Base-by-base conservation (phyloP, 1,139 yeast species). In the Yamadazyma taylorii region DNA sequence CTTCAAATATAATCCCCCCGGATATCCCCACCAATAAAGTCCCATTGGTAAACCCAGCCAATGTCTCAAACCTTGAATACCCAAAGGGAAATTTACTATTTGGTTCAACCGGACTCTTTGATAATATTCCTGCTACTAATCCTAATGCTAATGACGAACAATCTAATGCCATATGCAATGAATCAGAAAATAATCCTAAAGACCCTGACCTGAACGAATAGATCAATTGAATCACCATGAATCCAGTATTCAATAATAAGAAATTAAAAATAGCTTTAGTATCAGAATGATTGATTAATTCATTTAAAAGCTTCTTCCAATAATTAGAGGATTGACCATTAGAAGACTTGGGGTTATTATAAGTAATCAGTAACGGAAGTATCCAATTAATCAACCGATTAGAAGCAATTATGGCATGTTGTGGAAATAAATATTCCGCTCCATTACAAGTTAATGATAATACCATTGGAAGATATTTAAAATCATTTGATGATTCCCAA, bases 41-140 rank as follows among this genome's bases (percentile, higher is more conserved):
- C 8, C 96, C 98, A 58, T 92, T 92, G 5, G 97, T 86, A 52
- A 92, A 92, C 0, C 98, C 98, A 0, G 97, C 94, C 41, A 94
- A 70, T 1, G 94, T 88, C 55, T 90, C 98, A 34, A 92, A 81
- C 56, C 88, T 80, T 11, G 81, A 74, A 40, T 90, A 69, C 0
- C 97, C 97, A 63, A 87, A 89, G 0, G 98, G 97, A 53, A 78
- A 92, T 40, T 79, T 73, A 11, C 82, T 75, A 40, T 79, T 80
- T 7, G 90, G 79, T 37, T 69, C 63, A 33, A 65, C 58, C 11
- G 66, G 64, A 22, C 63, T 60, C 38, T 75, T 75, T 33, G 78
- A 69, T 17, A 76, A 53, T 3, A 74, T 77, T 15, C 95, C 88
- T 0, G 99, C 98, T 22, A 92, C 75, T 4, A 94, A 67, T 0